Evolutionary conservation across 2,329 filamentous ascomycete species (phyloP).

Genomic region (Sporothrix mexicana): DNA sequence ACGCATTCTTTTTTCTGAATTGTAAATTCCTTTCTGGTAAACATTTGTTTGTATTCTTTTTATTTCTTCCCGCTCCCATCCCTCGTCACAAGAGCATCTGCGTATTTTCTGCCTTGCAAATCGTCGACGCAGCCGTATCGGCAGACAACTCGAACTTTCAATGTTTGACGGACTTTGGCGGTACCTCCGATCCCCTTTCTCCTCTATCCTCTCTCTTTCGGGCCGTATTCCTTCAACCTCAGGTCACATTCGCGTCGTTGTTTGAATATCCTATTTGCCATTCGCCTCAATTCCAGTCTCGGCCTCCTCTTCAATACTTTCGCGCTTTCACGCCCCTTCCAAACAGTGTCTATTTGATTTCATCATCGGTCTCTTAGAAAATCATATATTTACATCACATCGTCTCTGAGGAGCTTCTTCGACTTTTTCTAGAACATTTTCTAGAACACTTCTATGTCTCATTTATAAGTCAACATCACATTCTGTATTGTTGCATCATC

Average conservation of each 20-base stretch:
- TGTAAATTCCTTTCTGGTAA: not conserved
- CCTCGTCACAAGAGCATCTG: not conserved
- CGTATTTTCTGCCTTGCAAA: not conserved
- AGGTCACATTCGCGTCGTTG: not conserved
- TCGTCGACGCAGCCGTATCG: conserved; percentile 2
- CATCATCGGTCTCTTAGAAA: not conserved
- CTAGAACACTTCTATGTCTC: not conserved
- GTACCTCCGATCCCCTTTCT: not conserved
- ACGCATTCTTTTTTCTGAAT: not conserved
- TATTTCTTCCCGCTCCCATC: not conserved
- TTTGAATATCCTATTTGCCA: not conserved
- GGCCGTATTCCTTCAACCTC: too few relatives aligned
- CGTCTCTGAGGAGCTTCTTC: too few relatives aligned
- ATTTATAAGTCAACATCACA: not conserved
- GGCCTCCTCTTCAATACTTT: not conserved
- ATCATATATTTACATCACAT: not conserved
- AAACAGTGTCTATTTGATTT: not conserved
- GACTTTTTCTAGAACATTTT: not conserved
- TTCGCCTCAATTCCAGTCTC: not conserved
- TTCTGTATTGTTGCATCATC: not conserved
- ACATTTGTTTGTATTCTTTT: not conserved
- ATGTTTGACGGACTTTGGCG: not conserved
- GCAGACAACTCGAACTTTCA: not conserved
- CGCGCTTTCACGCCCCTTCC: not conserved
- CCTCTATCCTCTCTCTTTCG: not conserved